A percentile compares a stretch with the other conserved stretches of the same genome.
Evolutionary conservation across 2,329 filamentous ascomycete species (phyloP).

Genomic region (Exophiala sideris): DNA sequence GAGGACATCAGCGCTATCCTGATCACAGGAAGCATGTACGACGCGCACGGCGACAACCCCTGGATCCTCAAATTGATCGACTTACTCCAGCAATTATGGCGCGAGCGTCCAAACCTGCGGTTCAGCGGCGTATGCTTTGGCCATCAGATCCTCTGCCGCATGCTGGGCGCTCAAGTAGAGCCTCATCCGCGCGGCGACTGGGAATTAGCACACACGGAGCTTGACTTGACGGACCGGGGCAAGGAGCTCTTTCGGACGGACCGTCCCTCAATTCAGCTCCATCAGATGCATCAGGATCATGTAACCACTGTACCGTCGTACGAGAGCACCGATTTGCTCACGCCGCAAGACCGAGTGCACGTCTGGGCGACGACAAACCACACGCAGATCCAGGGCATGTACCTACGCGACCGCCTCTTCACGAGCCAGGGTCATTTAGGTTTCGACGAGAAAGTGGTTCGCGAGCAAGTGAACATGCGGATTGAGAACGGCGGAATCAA

Average conservation of each 20-base stretch:
- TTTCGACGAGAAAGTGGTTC: constrained; percentile 47
- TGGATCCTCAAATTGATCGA: constrained; percentile 44
- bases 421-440: constrained; percentile 48
- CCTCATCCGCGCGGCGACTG: constrained; percentile 41
- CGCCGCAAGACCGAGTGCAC: constrained; percentile 43
- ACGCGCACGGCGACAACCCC: constrained; percentile 44
- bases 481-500: constrained; percentile 43
- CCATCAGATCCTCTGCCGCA: constrained; percentile 46
- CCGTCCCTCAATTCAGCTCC: constrained; percentile 37
- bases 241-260: constrained; percentile 40
- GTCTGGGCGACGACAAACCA: constrained; percentile 48
- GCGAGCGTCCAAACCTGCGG: constrained; percentile 49
- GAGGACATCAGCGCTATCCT: constrained; percentile 46
- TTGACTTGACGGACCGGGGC: constrained; percentile 40
- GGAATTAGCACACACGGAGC: constrained; percentile 45
- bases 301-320: constrained; percentile 32
- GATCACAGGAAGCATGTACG: constrained; percentile 48
- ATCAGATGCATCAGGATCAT: constrained; percentile 50
- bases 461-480: constrained; percentile 43
- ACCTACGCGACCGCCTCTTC: constrained; percentile 45
- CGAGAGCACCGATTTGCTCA: constrained; percentile 38
- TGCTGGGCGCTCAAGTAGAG: constrained; percentile 41
- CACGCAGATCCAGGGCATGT: constrained; percentile 45
- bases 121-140: constrained; percentile 50
- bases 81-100: constrained; percentile 50